These are phyloP conservation scores for Fusarium incarnatum DNA, from an alignment of 2,329 filamentous ascomycete species.

Conservation along the genomic window DNA sequence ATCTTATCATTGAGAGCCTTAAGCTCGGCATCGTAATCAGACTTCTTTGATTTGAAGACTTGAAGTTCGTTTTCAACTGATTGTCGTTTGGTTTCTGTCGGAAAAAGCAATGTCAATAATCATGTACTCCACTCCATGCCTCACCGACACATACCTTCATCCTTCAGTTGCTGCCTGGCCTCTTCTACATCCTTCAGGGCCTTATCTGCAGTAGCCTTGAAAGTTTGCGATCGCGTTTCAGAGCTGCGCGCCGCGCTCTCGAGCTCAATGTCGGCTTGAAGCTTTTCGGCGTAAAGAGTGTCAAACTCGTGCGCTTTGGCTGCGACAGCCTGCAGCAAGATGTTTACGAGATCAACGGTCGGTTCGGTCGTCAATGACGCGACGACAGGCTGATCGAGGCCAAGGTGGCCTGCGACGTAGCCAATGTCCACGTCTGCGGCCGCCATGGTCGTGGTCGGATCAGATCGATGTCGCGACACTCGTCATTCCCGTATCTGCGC, in stretches of 20 bases:
- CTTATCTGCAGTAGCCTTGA: conserved; percentile 85
- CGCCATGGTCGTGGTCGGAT: conserved; percentile 54
- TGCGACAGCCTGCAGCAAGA: conserved; percentile 79
- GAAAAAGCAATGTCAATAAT: conserved; percentile 28
- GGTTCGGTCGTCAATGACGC: conserved; percentile 72
- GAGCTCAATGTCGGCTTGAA: conserved; percentile 90
- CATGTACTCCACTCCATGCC: conserved; percentile 3
- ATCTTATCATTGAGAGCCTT: conserved; percentile 85
- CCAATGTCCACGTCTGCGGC: conserved; percentile 70
- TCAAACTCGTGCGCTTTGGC: conserved; percentile 86
- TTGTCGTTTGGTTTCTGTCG: conserved; percentile 78
- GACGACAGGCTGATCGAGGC: conserved; percentile 73
- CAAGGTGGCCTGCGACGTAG: conserved; percentile 79
- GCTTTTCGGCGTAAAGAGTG: conserved; percentile 84
- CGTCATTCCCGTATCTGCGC: conserved; percentile 45
- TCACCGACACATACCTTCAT: conserved; percentile 73
- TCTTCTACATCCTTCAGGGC: conserved; percentile 86
- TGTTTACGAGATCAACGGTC: conserved; percentile 81
- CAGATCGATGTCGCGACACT: conserved; percentile 41
- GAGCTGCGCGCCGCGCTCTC: conserved; percentile 88
- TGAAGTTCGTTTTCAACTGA: conserved; percentile 85
- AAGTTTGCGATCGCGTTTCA: conserved; percentile 83
- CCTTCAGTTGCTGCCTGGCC: conserved; percentile 81
- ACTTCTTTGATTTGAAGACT: conserved; percentile 78
- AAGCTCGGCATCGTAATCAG: conserved; percentile 79